Evolutionary conservation across 176 grass and related monocot genomes (phyloP).

Genomic region (Musa itinerans): DNA sequence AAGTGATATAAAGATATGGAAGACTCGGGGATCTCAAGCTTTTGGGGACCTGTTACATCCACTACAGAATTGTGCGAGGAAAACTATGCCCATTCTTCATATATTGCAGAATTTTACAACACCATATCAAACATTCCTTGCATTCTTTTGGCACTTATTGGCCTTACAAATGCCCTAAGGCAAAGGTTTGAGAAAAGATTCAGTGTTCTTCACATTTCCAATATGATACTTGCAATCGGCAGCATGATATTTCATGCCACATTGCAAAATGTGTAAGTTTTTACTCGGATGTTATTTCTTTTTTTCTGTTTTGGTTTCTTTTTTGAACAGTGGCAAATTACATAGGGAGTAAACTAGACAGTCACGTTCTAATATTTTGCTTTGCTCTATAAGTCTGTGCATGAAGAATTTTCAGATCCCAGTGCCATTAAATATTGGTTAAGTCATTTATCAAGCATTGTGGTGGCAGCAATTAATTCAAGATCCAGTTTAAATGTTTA

Average conservation of each 20-base stretch:
- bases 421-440: too few relatives aligned
- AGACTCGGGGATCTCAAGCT: constrained; percentile 1
- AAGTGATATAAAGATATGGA: constrained; percentile 1
- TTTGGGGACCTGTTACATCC: constrained; percentile 8
- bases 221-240: constrained; percentile 9
- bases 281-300: neutral
- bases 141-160: constrained; percentile 9
- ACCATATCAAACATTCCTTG: constrained; percentile 7
- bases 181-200: constrained; percentile 14
- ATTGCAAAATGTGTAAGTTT: constrained; percentile 13
- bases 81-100: constrained; percentile 9
- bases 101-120: constrained; percentile 13
- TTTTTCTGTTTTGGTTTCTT: neutral
- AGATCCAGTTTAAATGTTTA: too few relatives aligned
- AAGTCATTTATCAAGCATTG: too few relatives aligned
- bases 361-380: too few relatives aligned
- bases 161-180: constrained; percentile 1
- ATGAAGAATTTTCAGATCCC: too few relatives aligned
- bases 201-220: constrained; percentile 9
- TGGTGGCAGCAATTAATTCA: too few relatives aligned
- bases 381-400: too few relatives aligned
- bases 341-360: too few relatives aligned
- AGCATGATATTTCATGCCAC: constrained; percentile 12
- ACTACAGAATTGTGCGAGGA: neutral
- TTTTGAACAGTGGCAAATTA: neutral